A percentile compares a stretch with the other conserved stretches of the same genome.
Evolutionary conservation across 148 eudicot species (phyloP).

Genomic region (Rheum nobile): DNA sequence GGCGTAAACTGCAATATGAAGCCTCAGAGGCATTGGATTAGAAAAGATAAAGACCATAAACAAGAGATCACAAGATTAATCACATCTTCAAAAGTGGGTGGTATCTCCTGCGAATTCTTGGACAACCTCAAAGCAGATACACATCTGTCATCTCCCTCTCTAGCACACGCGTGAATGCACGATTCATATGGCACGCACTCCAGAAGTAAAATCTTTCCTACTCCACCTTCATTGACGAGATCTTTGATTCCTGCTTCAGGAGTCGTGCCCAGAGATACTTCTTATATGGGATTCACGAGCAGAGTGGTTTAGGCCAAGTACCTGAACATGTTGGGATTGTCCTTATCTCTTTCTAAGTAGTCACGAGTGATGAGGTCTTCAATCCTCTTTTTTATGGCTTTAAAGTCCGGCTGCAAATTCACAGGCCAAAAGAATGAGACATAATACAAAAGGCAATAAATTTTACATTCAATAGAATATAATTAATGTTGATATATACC

Average conservation of each 20-base stretch:
- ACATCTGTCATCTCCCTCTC: not conserved
- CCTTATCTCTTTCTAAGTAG: slow-evolving; percentile 30
- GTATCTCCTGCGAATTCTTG: not conserved
- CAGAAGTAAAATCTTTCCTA: not conserved
- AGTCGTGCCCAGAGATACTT: not conserved
- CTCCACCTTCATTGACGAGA: not conserved
- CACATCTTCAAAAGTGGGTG: slow-evolving; percentile 1
- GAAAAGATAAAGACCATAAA: no score
- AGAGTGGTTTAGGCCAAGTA: slow-evolving; percentile 21
- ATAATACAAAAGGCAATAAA: not conserved
- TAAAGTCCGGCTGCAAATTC: slow-evolving; percentile 29
- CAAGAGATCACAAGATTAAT: not conserved
- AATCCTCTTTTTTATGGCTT: slow-evolving; percentile 33
- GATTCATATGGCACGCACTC: not conserved
- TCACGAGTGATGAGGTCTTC: slow-evolving; percentile 32
- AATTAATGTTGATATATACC: slow-evolving; percentile 10
- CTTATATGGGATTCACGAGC: not conserved
- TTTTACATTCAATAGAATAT: not conserved
- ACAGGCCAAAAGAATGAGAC: slow-evolving; percentile 1
- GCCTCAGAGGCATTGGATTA: not conserved
- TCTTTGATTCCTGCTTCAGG: not conserved
- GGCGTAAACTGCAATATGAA: not conserved
- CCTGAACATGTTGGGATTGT: slow-evolving; percentile 23
- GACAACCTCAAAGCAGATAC: not conserved
- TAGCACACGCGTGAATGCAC: not conserved